phyloP scores from a whole-genome alignment of 176 grass and related monocot species.

The Aegilops tauschii region DNA sequence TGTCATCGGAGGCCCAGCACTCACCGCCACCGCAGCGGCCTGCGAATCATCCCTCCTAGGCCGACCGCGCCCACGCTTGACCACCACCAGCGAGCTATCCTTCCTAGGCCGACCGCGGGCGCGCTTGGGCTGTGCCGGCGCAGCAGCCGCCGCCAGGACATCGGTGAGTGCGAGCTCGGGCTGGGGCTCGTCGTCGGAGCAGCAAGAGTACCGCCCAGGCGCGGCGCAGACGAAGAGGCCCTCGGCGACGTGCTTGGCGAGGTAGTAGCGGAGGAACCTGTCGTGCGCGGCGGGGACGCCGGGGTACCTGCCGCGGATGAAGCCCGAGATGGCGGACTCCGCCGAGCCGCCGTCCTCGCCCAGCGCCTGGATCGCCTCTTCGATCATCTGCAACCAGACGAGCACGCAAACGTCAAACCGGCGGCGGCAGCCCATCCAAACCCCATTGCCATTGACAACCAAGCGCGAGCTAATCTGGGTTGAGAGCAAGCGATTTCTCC shows the following conservation, averaged over 20 bases:
- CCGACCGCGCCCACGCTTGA: background rate
- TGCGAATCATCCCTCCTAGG: background rate
- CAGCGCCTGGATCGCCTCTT: slow-evolving; percentile 34
- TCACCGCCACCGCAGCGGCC: background rate
- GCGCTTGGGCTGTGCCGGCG: background rate
- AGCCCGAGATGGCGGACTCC: slow-evolving; percentile 37
- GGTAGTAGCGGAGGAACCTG: slow-evolving; percentile 44
- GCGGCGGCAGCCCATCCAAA: background rate
- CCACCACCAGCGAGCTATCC: background rate
- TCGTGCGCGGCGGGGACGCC: slow-evolving; percentile 40
- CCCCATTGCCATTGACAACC: background rate
- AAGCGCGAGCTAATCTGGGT: background rate
- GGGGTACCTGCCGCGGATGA: slow-evolving; percentile 31
- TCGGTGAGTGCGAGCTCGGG: background rate
- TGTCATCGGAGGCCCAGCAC: background rate
- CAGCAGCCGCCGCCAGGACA: background rate
- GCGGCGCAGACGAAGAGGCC: slow-evolving; percentile 20
- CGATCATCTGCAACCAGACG: slow-evolving; percentile 47
- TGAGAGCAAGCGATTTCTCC: background rate
- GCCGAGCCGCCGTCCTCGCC: slow-evolving; percentile 31
- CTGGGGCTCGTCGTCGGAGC: background rate
- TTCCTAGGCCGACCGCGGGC: slow-evolving; percentile 24
- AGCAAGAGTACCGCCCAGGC: slow-evolving; percentile 21
- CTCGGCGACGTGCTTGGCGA: slow-evolving; percentile 51
- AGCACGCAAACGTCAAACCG: background rate